Conservation (phyloP, 2,329 filamentous ascomycete species). For the Fusarium miscanthi region DNA sequence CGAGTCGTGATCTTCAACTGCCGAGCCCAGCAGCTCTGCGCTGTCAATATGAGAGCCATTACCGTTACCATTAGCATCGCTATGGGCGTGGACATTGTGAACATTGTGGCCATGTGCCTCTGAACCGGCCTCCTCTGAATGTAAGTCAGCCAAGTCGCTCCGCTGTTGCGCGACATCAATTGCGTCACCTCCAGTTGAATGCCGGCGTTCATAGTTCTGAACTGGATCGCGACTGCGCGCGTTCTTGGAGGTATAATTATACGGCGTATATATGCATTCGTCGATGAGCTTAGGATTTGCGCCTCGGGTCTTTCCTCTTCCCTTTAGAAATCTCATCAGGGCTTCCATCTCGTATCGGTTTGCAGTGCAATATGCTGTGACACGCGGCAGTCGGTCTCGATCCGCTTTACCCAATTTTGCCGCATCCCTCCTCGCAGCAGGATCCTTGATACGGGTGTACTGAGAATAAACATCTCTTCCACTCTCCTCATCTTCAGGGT, state of each 20-base stretch:
- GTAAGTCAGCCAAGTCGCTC: constrained; percentile 73
- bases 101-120: constrained; percentile 45
- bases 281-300: constrained; percentile 93
- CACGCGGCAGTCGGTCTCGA: constrained; percentile 83
- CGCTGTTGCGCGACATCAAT: constrained; percentile 57
- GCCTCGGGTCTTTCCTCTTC: constrained; percentile 78
- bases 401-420: constrained; percentile 94
- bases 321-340: constrained; percentile 91
- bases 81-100: constrained; percentile 38
- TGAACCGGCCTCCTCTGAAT: constrained; percentile 51
- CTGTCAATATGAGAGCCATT: constrained; percentile 43
- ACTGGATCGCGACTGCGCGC: constrained; percentile 51
- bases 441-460: constrained; percentile 97
- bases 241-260: constrained; percentile 73
- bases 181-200: constrained; percentile 77
- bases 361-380: constrained; percentile 96
- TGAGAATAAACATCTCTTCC: constrained; percentile 97
- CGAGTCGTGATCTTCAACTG: constrained; percentile 50
- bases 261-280: constrained; percentile 97
- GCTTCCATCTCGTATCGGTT: constrained; percentile 91
- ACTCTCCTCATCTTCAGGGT: constrained; percentile 87
- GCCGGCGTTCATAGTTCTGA: constrained; percentile 71
- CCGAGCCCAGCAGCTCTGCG: constrained; percentile 51
- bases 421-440: constrained; percentile 90
- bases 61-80: constrained; percentile 42